These are phyloP conservation scores for Phytophthora litchii DNA, from an alignment of 352 stramenopile species.

Conservation along the genomic window DNA sequence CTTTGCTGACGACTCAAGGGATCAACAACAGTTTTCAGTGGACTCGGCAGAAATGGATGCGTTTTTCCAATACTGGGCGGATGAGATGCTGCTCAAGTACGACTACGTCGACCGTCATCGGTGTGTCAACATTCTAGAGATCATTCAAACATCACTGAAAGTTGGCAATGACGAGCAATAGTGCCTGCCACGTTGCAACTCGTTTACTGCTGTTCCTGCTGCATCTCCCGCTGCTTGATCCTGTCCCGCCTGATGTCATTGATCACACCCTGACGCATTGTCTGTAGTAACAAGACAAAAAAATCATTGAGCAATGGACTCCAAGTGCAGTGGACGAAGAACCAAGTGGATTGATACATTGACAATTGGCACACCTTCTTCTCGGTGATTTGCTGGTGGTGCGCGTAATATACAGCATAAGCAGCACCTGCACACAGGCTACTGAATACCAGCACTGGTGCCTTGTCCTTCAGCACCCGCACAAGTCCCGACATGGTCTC, in stretches of 20 bases:
- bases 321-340: neutral
- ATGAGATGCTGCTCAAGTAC: conserved; percentile 57
- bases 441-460: conserved; percentile 54
- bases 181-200: no score
- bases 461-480: conserved; percentile 46
- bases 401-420: conserved; percentile 82
- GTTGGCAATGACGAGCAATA: conserved; percentile 1
- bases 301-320: conserved; percentile 8
- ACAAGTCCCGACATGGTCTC: conserved; percentile 19
- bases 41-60: conserved; percentile 27
- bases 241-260: conserved; percentile 83
- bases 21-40: neutral
- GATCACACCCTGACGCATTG: conserved; percentile 79
- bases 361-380: conserved; percentile 56
- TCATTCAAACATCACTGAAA: conserved; percentile 21
- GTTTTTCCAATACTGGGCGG: conserved; percentile 40
- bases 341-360: no score
- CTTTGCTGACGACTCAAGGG: neutral
- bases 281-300: conserved; percentile 29
- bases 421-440: conserved; percentile 44
- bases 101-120: conserved; percentile 43
- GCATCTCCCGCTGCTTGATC: conserved; percentile 53
- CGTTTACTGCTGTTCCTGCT: conserved; percentile 38
- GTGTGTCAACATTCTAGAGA: conserved; percentile 31
- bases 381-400: conserved; percentile 73